These are phyloP conservation scores for Stentor coeruleus DNA, from an alignment of 73 alveolate genomes.

Conservation along the genomic window DNA sequence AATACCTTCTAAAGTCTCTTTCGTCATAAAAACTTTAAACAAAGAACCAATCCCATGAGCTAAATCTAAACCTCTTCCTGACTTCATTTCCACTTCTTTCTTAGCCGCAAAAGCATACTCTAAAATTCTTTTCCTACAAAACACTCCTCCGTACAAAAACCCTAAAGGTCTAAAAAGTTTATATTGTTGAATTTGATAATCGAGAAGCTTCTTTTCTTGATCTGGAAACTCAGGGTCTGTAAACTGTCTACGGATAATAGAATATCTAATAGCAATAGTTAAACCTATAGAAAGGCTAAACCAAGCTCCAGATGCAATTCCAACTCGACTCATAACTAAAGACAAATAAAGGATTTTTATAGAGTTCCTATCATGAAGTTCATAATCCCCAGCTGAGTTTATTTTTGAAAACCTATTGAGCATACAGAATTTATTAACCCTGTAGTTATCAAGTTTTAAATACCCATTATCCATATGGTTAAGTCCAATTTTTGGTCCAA, in stretches of 20 bases:
- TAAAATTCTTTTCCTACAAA: constrained; percentile 20
- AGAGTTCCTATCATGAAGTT: constrained; percentile 47
- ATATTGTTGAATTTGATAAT: constrained; percentile 71
- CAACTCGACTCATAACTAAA: constrained; percentile 59
- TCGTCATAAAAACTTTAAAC: constrained; percentile 57
- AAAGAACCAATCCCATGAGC: constrained; percentile 34
- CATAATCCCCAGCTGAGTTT: constrained; percentile 53
- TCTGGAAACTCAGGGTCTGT: neutral
- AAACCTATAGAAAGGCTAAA: constrained; percentile 41
- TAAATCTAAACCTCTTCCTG: neutral
- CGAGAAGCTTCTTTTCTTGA: constrained; percentile 53
- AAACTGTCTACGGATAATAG: constrained; percentile 58
- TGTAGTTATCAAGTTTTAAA: constrained; percentile 58
- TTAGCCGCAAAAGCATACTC: neutral
- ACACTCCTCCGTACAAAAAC: constrained; percentile 37
- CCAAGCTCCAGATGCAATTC: constrained; percentile 5
- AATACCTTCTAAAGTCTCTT: constrained; percentile 52
- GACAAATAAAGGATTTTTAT: constrained; percentile 69
- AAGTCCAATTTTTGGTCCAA: constrained; percentile 90
- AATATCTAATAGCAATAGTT: constrained; percentile 68
- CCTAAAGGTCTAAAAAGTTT: constrained; percentile 61
- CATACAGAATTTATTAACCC: constrained; percentile 83
- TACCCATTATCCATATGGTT: constrained; percentile 87
- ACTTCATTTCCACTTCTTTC: neutral
- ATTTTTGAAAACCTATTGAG: constrained; percentile 72